Percentiles rank a stretch among this genome's conserved stretches.
Conservation (phyloP, 73 alveolate genomes). For the Symbiodinium natans region DNA sequence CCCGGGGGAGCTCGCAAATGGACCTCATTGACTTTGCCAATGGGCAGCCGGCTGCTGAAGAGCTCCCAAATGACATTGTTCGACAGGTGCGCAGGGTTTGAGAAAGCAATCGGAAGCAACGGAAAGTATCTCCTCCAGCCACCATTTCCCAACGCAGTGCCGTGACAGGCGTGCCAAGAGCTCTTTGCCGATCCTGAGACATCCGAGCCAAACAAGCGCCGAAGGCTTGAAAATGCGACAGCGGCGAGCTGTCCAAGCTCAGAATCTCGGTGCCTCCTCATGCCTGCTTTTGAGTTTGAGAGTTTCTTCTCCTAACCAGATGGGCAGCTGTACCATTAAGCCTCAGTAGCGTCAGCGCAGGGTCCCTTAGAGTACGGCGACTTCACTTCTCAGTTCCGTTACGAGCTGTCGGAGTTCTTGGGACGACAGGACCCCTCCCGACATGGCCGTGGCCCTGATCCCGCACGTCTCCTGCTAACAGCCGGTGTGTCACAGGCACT, state of each 20-base stretch:
- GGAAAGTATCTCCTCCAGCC: too few relatives aligned
- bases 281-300: background rate
- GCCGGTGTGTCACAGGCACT: conserved; percentile 1
- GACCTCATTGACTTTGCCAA: background rate
- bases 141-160: too few relatives aligned
- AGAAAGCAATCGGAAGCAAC: too few relatives aligned
- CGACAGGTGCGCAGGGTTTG: background rate
- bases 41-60: conserved; percentile 1
- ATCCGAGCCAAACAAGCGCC: background rate
- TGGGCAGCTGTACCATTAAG: too few relatives aligned
- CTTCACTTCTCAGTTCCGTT: background rate
- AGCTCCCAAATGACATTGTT: background rate
- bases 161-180: background rate
- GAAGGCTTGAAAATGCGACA: background rate
- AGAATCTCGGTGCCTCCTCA: background rate
- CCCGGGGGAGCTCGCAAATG: too few relatives aligned
- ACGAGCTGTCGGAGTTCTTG: background rate
- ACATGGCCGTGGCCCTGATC: background rate
- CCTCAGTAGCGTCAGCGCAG: too few relatives aligned
- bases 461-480: background rate
- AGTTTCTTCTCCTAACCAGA: too few relatives aligned
- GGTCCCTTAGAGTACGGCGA: conserved; percentile 21
- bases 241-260: background rate
- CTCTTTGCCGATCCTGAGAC: background rate
- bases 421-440: background rate